Conservation (phyloP, 208 protist genomes). For the Leishmania aethiopica region DNA sequence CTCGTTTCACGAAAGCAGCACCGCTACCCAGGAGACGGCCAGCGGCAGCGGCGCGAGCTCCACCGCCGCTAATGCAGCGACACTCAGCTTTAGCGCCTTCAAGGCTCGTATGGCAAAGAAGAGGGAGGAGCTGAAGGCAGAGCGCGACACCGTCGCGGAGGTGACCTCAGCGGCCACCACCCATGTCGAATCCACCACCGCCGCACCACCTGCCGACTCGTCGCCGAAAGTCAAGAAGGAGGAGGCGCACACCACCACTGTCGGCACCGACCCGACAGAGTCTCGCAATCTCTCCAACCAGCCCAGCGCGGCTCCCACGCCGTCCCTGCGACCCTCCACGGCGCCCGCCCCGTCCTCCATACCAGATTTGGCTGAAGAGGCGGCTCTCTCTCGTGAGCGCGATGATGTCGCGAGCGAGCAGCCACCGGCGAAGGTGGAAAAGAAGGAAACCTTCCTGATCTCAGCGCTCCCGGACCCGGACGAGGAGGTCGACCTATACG, state of each 20-base stretch:
- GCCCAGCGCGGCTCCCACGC: slow-evolving; percentile 21
- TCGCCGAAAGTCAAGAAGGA: background rate
- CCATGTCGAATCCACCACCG: background rate
- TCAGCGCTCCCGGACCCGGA: slow-evolving; percentile 31
- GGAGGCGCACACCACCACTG: slow-evolving; percentile 6
- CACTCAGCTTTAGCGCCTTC: slow-evolving; percentile 58
- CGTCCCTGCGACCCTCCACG: slow-evolving; percentile 21
- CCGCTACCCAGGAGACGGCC: background rate
- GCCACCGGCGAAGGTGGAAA: slow-evolving; percentile 30
- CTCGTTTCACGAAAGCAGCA: background rate
- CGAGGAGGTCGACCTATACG: slow-evolving; percentile 75
- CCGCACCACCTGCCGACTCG: background rate
- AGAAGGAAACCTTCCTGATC: slow-evolving; percentile 38
- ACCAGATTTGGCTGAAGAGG: slow-evolving; percentile 8
- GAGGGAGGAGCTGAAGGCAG: slow-evolving; percentile 54
- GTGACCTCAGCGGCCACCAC: slow-evolving; percentile 24
- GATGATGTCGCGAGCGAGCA: slow-evolving; percentile 18
- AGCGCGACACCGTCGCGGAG: slow-evolving; percentile 25
- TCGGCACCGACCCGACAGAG: slow-evolving; percentile 19
- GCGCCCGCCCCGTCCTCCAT: slow-evolving; percentile 10
- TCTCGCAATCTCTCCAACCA: slow-evolving; percentile 26
- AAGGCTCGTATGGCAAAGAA: slow-evolving; percentile 61
- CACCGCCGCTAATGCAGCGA: background rate
- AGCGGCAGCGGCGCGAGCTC: slow-evolving; percentile 1
- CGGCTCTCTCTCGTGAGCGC: slow-evolving; percentile 9